Percentiles rank a stretch among this genome's conserved stretches.
These are phyloP conservation scores for Populus davidiana DNA, from an alignment of 345 rosid species.

Conservation along the genomic window DNA sequence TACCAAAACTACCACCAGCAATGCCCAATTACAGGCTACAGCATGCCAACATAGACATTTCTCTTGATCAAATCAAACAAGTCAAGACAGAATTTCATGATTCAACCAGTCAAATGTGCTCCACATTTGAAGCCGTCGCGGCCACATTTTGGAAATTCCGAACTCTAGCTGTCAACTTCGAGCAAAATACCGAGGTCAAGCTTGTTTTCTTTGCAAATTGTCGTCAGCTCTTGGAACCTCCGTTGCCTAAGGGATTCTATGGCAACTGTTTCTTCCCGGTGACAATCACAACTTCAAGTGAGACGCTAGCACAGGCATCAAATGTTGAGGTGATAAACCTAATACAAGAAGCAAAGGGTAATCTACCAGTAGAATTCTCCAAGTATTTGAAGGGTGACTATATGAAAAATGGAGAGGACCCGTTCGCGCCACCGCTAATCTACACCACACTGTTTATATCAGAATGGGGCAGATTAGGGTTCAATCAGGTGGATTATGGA, in stretches of 20 bases:
- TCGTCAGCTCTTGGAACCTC: constrained; percentile 46
- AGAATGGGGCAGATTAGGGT: constrained; percentile 67
- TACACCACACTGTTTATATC: constrained; percentile 57
- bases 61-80: constrained; percentile 39
- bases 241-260: constrained; percentile 58
- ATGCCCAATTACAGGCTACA: constrained; percentile 40
- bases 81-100: constrained; percentile 38
- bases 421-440: constrained; percentile 46
- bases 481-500: constrained; percentile 55
- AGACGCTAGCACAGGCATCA: constrained; percentile 27
- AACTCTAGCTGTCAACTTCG: constrained; percentile 33
- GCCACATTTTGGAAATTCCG: constrained; percentile 50
- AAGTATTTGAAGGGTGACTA: constrained; percentile 38
- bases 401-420: constrained; percentile 35
- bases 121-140: constrained; percentile 56
- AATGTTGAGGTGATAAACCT: constrained; percentile 38
- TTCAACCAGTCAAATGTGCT: constrained; percentile 38
- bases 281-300: constrained; percentile 37
- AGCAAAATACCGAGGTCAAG: constrained; percentile 25
- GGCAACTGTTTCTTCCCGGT: constrained; percentile 74
- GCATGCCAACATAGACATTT: constrained; percentile 52
- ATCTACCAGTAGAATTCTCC: constrained; percentile 40
- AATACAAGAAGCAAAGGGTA: constrained; percentile 45
- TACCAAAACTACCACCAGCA: constrained; percentile 31
- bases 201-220: constrained; percentile 72